A percentile compares a stretch with the other conserved stretches of the same genome.
These are phyloP conservation scores for Yarrowia galli DNA, from an alignment of 1,139 yeast species.

Conservation along the genomic window DNA sequence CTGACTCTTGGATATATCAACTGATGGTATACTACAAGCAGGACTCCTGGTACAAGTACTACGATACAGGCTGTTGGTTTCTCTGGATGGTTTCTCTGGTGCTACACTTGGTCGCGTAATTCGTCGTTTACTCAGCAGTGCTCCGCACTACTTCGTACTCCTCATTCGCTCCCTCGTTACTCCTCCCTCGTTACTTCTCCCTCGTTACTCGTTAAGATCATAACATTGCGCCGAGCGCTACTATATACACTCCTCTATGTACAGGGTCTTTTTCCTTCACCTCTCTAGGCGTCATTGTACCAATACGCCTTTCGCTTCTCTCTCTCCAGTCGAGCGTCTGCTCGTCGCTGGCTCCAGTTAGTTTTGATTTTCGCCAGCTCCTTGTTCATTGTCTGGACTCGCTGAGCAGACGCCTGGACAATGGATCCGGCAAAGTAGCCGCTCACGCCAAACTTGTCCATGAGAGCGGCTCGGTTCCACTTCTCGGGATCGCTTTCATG, in stretches of 20 bases:
- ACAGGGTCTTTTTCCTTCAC: neutral
- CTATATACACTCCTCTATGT: constrained; percentile 22
- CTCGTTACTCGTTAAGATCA: neutral
- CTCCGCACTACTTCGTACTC: neutral
- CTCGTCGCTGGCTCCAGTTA: constrained; percentile 59
- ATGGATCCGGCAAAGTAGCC: constrained; percentile 63
- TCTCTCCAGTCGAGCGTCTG: constrained; percentile 60
- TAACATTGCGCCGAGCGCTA: neutral
- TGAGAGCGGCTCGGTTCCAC: constrained; percentile 74
- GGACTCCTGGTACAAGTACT: no score
- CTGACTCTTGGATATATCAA: no score
- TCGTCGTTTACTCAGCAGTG: no score
- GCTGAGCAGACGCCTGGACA: constrained; percentile 55
- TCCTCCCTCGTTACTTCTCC: no score
- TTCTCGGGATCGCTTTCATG: constrained; percentile 67
- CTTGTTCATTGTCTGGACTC: constrained; percentile 55
- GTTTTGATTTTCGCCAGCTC: constrained; percentile 56
- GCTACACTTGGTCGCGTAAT: no score
- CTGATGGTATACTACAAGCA: no score
- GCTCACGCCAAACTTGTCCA: constrained; percentile 66
- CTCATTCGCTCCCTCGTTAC: neutral
- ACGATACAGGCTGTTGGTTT: no score
- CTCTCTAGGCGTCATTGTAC: constrained; percentile 59
- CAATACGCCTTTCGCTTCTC: constrained; percentile 64
- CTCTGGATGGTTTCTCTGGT: no score